Percentiles rank a stretch among this genome's conserved stretches.
Conservation (phyloP, 1,139 yeast genomes). For the Taiozyma onychis region DNA sequence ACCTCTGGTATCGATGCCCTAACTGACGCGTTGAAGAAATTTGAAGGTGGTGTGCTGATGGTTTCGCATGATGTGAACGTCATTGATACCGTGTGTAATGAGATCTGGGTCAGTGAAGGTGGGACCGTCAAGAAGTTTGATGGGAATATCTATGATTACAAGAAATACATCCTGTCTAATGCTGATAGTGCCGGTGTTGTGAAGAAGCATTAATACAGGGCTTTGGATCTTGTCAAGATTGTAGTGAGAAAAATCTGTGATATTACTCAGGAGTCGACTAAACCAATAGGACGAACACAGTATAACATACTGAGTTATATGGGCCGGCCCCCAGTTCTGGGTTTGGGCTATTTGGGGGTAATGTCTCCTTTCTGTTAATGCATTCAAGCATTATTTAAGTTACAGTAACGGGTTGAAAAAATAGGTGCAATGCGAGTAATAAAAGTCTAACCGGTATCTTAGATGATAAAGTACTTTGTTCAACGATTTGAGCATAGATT, state of each 20-base stretch:
- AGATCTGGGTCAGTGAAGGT: conserved; percentile 91
- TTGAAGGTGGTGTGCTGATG: conserved; percentile 95
- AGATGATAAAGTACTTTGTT: no score
- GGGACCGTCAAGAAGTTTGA: conserved; percentile 75
- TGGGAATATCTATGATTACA: conserved; percentile 84
- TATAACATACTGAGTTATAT: no score
- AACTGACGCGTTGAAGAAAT: conserved; percentile 78
- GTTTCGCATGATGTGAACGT: conserved; percentile 96
- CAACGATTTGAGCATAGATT: no score
- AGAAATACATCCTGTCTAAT: conserved; percentile 72
- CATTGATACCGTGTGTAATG: conserved; percentile 82
- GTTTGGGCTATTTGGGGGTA: no score
- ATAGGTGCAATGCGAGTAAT: background rate
- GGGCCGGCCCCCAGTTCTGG: no score
- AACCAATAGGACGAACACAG: no score
- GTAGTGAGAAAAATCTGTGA: no score
- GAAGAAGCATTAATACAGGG: conserved; percentile 46
- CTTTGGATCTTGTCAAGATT: no score
- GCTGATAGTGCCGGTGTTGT: conserved; percentile 90
- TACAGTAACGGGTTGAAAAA: background rate
- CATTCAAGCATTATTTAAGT: no score
- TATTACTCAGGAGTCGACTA: no score
- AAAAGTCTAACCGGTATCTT: no score
- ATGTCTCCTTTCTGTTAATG: no score
- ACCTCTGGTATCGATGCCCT: conserved; percentile 96